Conservation (phyloP, 179 eudicot species). For the Pouteria campechiana region DNA sequence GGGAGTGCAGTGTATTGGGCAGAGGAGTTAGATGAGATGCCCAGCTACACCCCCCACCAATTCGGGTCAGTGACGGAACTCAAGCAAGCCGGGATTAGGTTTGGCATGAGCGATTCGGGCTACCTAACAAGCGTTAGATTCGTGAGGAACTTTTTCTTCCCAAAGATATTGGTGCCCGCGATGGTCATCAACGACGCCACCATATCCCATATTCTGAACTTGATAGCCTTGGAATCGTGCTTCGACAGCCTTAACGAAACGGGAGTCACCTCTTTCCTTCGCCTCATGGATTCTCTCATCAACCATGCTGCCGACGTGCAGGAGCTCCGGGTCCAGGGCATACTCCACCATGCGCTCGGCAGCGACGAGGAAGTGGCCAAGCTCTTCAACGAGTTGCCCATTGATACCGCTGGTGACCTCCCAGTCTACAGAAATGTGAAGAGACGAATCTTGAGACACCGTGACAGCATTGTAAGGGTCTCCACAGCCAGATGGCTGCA, state of each 20-base stretch:
- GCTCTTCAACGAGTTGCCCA: not conserved
- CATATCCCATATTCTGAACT: not conserved
- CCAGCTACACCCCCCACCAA: not conserved
- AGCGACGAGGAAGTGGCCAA: not conserved
- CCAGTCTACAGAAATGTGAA: not conserved
- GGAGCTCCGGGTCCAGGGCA: not conserved
- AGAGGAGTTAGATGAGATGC: not conserved
- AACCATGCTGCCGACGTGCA: not conserved
- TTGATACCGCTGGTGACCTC: not conserved
- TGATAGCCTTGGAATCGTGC: not conserved
- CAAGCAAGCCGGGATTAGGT: not conserved
- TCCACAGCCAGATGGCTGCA: not conserved
- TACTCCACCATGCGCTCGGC: not conserved
- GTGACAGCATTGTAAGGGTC: not conserved
- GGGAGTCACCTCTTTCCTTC: not conserved
- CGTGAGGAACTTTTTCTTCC: not conserved
- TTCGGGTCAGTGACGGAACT: not conserved
- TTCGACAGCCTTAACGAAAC: not conserved
- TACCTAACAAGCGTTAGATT: not conserved
- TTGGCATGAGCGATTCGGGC: not conserved
- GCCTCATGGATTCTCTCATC: not conserved
- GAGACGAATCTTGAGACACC: not conserved
- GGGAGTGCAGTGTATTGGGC: not conserved
- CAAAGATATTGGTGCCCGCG: not conserved
- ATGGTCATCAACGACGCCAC: not conserved